Conservation (phyloP, 2,329 filamentous ascomycete species). For the Sordariomycetes sp. region DNA sequence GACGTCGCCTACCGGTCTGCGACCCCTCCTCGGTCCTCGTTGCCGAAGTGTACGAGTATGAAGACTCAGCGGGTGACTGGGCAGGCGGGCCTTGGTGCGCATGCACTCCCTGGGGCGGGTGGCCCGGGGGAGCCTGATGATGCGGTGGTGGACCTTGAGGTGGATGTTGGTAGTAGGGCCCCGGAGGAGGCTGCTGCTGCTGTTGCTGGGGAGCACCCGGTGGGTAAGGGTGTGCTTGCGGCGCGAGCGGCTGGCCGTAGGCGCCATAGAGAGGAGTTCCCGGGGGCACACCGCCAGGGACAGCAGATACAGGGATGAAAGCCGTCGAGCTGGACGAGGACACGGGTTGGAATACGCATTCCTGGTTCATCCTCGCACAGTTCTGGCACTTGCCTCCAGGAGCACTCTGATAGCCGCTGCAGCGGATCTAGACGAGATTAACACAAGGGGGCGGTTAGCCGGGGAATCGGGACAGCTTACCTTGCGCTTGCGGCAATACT, state of each 20-base stretch:
- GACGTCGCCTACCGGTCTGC: conserved; percentile 20
- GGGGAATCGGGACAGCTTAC: conserved; percentile 19
- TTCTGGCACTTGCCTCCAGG: conserved; percentile 52
- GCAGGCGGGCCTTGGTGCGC: conserved; percentile 9
- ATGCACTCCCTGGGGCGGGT: conserved; percentile 24
- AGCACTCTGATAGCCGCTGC: conserved; percentile 50
- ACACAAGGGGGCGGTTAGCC: no score
- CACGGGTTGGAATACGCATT: conserved; percentile 52
- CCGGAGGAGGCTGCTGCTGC: conserved; percentile 8
- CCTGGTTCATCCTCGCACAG: conserved; percentile 52
- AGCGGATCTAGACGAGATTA: conserved; percentile 41
- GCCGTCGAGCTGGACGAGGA: conserved; percentile 46
- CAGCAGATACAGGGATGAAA: conserved; percentile 49
- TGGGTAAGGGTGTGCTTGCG: conserved; percentile 10
- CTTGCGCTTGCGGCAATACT: conserved; percentile 54
- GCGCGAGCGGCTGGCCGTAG: conserved; percentile 46
- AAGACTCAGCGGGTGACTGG: conserved; percentile 34
- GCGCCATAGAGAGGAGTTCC: conserved; percentile 48
- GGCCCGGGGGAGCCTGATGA: conserved; percentile 16
- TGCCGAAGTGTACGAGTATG: conserved; percentile 28
- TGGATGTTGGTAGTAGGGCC: not conserved
- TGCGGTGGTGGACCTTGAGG: conserved; percentile 9
- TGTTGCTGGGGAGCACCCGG: conserved; percentile 5
- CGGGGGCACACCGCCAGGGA: conserved; percentile 48
- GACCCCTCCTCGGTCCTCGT: conserved; percentile 20